phyloP scores from a whole-genome alignment of 2,329 filamentous ascomycete genomes.

The Aspergillus fructus region DNA sequence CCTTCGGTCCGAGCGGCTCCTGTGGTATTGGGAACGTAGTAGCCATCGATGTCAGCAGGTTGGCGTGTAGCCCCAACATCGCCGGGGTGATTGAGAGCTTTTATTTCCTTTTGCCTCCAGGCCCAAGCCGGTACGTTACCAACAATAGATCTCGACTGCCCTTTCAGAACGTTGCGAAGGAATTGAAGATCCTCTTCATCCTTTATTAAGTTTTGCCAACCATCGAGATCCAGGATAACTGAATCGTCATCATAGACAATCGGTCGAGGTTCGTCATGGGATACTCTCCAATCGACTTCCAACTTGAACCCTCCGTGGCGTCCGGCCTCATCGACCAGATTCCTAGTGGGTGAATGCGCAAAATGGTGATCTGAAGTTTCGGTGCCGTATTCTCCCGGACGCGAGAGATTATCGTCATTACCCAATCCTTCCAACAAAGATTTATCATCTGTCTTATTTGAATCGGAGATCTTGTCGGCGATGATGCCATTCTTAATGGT shows the following conservation, averaged over 20 bases:
- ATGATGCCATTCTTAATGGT: neutral
- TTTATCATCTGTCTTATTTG: neutral
- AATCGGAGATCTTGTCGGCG: neutral
- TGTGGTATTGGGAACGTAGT: conserved; percentile 81
- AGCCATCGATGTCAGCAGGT: conserved; percentile 59
- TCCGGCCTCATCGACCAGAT: conserved; percentile 29
- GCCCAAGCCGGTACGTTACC: conserved; percentile 64
- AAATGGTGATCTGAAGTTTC: conserved; percentile 17
- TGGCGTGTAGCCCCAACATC: conserved; percentile 54
- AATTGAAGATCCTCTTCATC: conserved; percentile 66
- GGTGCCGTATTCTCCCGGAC: conserved; percentile 23
- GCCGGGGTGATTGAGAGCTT: conserved; percentile 63
- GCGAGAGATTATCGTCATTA: conserved; percentile 60
- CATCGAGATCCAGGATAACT: conserved; percentile 67
- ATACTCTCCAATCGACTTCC: conserved; percentile 62
- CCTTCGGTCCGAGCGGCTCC: conserved; percentile 90
- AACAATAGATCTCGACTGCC: conserved; percentile 49
- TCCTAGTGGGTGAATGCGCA: conserved; percentile 5
- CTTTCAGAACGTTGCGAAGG: conserved; percentile 53
- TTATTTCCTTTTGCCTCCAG: conserved; percentile 71
- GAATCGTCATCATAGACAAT: conserved; percentile 66
- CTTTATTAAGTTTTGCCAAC: conserved; percentile 67
- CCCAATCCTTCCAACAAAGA: neutral
- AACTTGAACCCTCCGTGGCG: conserved; percentile 39
- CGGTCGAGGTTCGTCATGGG: conserved; percentile 57